These are phyloP conservation scores for Trichoderma sp. DNA, from an alignment of 2,329 filamentous ascomycete species.

Conservation along the genomic window DNA sequence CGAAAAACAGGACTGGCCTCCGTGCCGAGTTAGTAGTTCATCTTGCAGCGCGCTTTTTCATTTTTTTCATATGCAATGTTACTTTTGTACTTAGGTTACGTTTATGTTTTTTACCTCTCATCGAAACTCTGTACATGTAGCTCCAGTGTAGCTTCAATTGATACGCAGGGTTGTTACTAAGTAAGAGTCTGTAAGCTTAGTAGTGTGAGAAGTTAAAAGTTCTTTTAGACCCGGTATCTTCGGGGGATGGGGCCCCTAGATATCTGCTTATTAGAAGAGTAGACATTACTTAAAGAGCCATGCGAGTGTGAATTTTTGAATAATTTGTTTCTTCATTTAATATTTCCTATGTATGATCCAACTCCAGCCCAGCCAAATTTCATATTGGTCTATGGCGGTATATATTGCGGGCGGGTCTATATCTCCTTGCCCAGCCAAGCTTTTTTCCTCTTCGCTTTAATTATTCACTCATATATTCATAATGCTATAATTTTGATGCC, in stretches of 20 bases:
- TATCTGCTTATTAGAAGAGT: background rate
- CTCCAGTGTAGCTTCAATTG: background rate
- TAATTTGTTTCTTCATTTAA: background rate
- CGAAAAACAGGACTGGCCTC: background rate
- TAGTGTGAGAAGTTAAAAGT: background rate
- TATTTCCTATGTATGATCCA: background rate
- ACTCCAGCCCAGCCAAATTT: constrained; percentile 2
- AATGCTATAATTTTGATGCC: constrained; percentile 22
- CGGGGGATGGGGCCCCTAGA: background rate
- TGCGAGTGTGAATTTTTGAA: background rate
- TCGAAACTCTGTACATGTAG: background rate
- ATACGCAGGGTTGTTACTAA: background rate
- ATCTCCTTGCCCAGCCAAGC: background rate
- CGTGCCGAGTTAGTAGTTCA: no score
- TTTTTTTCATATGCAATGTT: constrained; percentile 25
- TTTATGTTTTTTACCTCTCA: background rate
- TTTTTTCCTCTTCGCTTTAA: background rate
- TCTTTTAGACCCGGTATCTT: background rate
- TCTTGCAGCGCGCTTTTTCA: constrained; percentile 24
- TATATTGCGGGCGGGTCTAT: background rate
- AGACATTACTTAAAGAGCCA: background rate
- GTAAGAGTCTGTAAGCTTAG: background rate
- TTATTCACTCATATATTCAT: constrained; percentile 18
- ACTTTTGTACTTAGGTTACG: constrained; percentile 14
- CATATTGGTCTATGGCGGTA: background rate